These are phyloP conservation scores for Cymbidium sinense DNA, from an alignment of 106 monocot genomes.

Conservation along the genomic window DNA sequence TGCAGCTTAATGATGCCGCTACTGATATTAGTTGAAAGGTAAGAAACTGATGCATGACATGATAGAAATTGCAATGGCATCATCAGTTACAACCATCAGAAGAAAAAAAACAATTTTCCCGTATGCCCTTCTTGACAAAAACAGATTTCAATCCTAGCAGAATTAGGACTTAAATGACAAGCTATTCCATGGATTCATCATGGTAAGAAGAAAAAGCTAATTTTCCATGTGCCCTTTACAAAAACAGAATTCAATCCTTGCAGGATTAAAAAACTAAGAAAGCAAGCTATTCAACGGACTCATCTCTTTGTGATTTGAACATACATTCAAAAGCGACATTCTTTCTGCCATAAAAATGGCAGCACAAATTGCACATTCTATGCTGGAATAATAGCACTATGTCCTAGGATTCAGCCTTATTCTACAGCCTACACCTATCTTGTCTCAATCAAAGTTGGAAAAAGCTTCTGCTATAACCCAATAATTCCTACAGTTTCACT, in stretches of 20 bases:
- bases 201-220: too few relatives aligned
- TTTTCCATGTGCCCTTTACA: too few relatives aligned
- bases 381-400: background rate
- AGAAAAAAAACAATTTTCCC: background rate
- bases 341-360: background rate
- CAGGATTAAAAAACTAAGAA: background rate
- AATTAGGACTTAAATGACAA: background rate
- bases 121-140: background rate
- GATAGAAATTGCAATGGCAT: background rate
- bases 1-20: background rate
- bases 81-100: background rate
- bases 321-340: background rate
- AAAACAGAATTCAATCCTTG: too few relatives aligned
- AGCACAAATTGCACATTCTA: background rate
- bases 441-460: background rate
- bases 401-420: background rate
- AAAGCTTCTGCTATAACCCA: background rate
- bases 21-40: background rate
- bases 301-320: background rate
- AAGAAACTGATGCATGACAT: background rate
- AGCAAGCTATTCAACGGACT: background rate
- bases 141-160: background rate
- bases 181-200: too few relatives aligned
- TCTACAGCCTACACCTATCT: background rate
- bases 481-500: background rate